phyloP scores from a whole-genome alignment of 2,329 filamentous ascomycete genomes.

The Colletotrichum cereale region DNA sequence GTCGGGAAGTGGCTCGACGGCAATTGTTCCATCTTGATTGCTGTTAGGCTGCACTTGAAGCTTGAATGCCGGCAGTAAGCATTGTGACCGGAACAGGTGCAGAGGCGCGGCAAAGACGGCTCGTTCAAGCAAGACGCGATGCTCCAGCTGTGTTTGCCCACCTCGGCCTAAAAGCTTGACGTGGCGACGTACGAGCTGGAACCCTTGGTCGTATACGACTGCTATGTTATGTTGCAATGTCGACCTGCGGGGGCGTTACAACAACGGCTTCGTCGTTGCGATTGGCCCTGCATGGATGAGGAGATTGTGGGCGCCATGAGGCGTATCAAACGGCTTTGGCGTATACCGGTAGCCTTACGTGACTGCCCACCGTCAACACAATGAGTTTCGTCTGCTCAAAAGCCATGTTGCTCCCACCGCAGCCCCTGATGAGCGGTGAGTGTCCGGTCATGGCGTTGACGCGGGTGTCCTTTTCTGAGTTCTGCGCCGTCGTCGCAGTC shows the following conservation, averaged over 20 bases:
- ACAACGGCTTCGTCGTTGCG: not conserved
- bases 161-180: not conserved
- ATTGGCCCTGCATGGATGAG: not conserved
- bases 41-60: not conserved
- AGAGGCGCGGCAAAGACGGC: not conserved
- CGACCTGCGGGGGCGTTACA: not conserved
- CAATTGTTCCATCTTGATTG: not conserved
- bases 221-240: not conserved
- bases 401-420: not conserved
- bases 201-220: not conserved
- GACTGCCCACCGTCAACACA: not conserved
- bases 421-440: conserved; percentile 6
- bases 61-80: not conserved
- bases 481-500: not conserved
- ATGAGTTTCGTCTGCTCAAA: not conserved
- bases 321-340: not conserved
- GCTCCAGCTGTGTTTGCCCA: conserved; percentile 6
- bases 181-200: not conserved
- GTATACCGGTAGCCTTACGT: not conserved
- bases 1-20: not conserved
- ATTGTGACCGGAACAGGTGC: not conserved
- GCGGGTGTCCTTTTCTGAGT: not conserved
- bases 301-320: not conserved
- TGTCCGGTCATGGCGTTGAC: not conserved
- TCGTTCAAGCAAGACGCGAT: not conserved